Percentiles rank a stretch among this genome's conserved stretches.
These are phyloP conservation scores for Vitis vinifera DNA, from an alignment of 164 flowering plant species.

Conservation along the genomic window ASM3070453v1 NC_081811.1:10547501-10548000, in stretches of 20 bases:
- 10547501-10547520: conserved; percentile 88
- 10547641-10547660: not conserved
- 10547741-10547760: not conserved
- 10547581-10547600: conserved; percentile 43
- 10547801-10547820: no score
- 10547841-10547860: no score
- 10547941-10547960: no score
- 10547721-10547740: not conserved
- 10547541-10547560: conserved; percentile 94
- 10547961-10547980: no score
- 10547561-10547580: conserved; percentile 85
- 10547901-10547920: no score
- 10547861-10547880: no score
- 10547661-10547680: not conserved
- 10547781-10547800: not conserved
- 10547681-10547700: no score
- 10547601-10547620: not conserved
- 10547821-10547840: no score
- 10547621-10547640: not conserved
- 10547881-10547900: no score
- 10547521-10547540: conserved; percentile 98
- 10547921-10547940: no score
- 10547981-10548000: no score
- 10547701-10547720: no score
- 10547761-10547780: not conserved